These are phyloP conservation scores for Naganishia sp. DNA, from an alignment of 1,284 basidiomycete genomes.

Conservation along the genomic window DNA sequence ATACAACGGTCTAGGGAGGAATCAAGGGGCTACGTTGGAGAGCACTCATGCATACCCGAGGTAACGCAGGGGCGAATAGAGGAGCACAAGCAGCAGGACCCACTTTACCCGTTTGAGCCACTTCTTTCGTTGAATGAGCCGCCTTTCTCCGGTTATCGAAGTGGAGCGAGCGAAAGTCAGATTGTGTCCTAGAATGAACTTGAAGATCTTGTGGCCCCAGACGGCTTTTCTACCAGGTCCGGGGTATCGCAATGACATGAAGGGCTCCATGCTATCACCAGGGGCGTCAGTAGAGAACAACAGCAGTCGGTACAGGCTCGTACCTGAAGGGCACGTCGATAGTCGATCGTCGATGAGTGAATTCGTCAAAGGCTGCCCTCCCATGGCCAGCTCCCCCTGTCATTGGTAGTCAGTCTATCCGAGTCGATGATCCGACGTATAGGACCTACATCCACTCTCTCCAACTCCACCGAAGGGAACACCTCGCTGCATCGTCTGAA, in stretches of 20 bases:
- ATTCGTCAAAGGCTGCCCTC: conserved; percentile 49
- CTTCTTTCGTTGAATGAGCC: conserved; percentile 9
- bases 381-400: conserved; percentile 52
- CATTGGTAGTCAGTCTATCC: neutral
- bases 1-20: neutral
- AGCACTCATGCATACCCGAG: conserved; percentile 13
- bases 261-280: conserved; percentile 42
- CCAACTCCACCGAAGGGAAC: conserved; percentile 54
- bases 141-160: conserved; percentile 40
- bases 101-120: conserved; percentile 23
- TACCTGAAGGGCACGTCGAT: conserved; percentile 47
- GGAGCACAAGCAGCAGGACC: conserved; percentile 14
- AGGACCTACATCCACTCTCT: conserved; percentile 48
- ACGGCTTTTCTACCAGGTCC: conserved; percentile 34
- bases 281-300: neutral
- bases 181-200: conserved; percentile 37
- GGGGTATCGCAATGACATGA: conserved; percentile 49
- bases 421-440: neutral
- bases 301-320: conserved; percentile 3
- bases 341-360: conserved; percentile 49
- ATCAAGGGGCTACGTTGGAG: neutral
- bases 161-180: conserved; percentile 39
- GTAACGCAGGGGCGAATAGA: conserved; percentile 26
- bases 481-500: conserved; percentile 32
- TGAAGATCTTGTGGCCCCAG: conserved; percentile 36